These are phyloP conservation scores for Arthrobotrys pseudoclavata DNA, from an alignment of 2,329 filamentous ascomycete genomes.

Conservation along the genomic window DNA sequence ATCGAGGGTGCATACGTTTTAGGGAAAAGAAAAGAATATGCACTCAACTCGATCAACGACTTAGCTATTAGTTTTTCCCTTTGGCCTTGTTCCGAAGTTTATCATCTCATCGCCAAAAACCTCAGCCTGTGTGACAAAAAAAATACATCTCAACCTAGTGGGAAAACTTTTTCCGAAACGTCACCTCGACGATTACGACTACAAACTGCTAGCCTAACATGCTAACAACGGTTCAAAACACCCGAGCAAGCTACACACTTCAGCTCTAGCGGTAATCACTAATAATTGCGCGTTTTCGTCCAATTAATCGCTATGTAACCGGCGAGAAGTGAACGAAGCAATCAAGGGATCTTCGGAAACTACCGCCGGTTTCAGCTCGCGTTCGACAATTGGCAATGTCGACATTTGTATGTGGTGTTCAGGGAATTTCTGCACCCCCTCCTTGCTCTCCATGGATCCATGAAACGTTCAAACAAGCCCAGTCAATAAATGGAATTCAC, in stretches of 20 bases:
- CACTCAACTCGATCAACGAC: background rate
- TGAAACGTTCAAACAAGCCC: conserved; percentile 21
- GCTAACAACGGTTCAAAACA: background rate
- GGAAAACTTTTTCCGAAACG: background rate
- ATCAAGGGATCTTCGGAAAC: conserved; percentile 27
- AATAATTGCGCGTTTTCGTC: background rate
- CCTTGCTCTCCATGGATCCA: background rate
- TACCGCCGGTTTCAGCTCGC: conserved; percentile 22
- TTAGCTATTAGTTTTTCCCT: no score
- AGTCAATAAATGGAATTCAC: background rate
- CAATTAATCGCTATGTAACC: conserved; percentile 5
- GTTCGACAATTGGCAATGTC: conserved; percentile 13
- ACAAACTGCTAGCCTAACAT: conserved; percentile 6
- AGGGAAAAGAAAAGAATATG: background rate
- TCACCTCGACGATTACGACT: conserved; percentile 6
- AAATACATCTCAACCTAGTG: conserved; percentile 14
- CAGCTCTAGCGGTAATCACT: conserved; percentile 9
- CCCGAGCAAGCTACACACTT: conserved; percentile 4
- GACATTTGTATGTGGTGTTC: conserved; percentile 6
- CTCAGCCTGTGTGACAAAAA: conserved; percentile 14
- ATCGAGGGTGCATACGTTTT: background rate
- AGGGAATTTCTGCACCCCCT: background rate
- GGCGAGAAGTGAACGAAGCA: conserved; percentile 9
- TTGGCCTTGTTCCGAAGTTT: no score
- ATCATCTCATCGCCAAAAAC: background rate